Percentiles rank a stretch among this genome's conserved stretches.
Evolutionary conservation across 768 basidiomycete genomes (phyloP).

Genomic region (Boletus patriciae): DNA sequence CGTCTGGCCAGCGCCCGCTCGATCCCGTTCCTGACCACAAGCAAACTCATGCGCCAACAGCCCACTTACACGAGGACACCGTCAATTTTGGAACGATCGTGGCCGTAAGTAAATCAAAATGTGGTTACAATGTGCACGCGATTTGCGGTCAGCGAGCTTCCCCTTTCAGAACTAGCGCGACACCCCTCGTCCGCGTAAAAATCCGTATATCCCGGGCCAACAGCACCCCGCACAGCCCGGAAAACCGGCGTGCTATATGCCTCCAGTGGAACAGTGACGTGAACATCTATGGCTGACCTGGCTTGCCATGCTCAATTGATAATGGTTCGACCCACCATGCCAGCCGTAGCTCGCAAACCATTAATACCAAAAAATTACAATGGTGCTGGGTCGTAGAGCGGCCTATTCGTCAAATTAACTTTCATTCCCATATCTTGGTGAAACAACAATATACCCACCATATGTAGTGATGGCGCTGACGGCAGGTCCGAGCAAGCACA

Average conservation of each 20-base stretch:
- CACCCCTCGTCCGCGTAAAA: not conserved
- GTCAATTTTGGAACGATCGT: not conserved
- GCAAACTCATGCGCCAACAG: not conserved
- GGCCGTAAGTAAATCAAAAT: not conserved
- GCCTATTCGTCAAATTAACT: constrained; percentile 20
- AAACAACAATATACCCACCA: constrained; percentile 16
- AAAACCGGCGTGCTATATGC: not conserved
- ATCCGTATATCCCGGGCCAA: not conserved
- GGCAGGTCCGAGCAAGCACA: constrained; percentile 12
- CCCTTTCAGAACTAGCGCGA: not conserved
- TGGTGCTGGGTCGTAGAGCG: constrained; percentile 12
- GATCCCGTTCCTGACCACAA: constrained; percentile 14
- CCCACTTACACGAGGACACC: constrained; percentile 16
- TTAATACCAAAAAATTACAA: constrained; percentile 1
- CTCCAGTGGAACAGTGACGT: not conserved
- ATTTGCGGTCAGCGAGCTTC: not conserved
- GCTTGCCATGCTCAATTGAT: not conserved
- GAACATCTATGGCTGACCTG: not conserved
- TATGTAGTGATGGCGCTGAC: constrained; percentile 15
- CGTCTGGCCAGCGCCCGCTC: constrained; percentile 33
- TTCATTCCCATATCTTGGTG: constrained; percentile 22
- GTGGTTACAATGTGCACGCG: not conserved
- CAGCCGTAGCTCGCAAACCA: not conserved
- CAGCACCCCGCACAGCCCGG: not conserved
- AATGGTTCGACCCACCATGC: too few relatives aligned